Percentiles rank a stretch among this genome's conserved stretches.
Evolutionary conservation across 768 basidiomycete species (phyloP).

Genomic region (Plicaturopsis crispa): DNA sequence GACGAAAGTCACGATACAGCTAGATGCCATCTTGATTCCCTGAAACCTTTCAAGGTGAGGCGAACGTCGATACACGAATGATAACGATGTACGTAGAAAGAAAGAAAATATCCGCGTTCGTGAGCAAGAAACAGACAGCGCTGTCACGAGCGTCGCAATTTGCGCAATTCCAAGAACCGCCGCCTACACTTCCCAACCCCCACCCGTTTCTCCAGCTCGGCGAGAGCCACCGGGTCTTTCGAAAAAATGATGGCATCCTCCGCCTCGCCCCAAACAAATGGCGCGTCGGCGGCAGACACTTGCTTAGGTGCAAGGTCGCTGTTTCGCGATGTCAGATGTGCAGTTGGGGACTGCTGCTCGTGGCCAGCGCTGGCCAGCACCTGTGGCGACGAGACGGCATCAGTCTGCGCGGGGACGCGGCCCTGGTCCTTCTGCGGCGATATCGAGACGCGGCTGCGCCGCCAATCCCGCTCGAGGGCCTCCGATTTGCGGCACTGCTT

Average conservation of each 20-base stretch:
- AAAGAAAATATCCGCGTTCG: no score
- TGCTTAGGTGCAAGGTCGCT: not conserved
- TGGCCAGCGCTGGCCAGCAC: not conserved
- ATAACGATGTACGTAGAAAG: no score
- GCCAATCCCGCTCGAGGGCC: slow-evolving; percentile 24
- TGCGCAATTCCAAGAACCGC: no score
- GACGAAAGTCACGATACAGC: no score
- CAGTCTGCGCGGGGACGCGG: not conserved
- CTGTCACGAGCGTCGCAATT: no score
- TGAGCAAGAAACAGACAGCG: no score
- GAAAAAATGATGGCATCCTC: not conserved
- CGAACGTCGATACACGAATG: no score
- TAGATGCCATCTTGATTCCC: no score
- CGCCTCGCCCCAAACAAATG: not conserved
- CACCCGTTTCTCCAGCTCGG: not conserved
- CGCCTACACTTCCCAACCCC: no score
- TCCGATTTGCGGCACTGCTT: slow-evolving; percentile 27
- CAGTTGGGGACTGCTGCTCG: not conserved
- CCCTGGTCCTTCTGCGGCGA: not conserved
- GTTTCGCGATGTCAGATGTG: not conserved
- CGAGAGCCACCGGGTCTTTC: not conserved
- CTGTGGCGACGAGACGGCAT: not conserved
- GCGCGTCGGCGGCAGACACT: not conserved
- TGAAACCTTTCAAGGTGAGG: no score
- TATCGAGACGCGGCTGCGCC: not conserved